Evolutionary conservation across 202 grass and related monocot genomes (phyloP).

Genomic region (Eragrostis tef): DNA sequence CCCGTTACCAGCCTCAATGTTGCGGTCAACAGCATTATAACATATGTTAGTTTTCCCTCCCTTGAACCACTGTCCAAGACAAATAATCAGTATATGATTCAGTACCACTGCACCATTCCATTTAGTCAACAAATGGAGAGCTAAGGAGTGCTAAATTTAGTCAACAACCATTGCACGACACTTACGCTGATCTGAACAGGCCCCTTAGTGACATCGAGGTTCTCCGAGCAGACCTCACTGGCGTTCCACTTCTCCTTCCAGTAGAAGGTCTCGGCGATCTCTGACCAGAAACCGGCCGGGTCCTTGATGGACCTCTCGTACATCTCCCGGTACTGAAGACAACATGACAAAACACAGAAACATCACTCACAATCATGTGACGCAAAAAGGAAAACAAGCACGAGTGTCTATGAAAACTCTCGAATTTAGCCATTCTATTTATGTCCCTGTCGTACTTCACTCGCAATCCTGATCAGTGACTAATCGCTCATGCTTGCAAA

Average conservation of each 20-base stretch:
- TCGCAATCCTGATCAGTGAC: conserved; percentile 26
- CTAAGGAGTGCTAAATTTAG: conserved; percentile 27
- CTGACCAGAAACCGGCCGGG: conserved; percentile 89
- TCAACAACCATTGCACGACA: conserved; percentile 5
- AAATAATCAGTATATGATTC: conserved; percentile 45
- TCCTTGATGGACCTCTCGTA: conserved; percentile 80
- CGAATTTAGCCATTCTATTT: conserved; percentile 1
- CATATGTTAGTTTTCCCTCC: conserved; percentile 85
- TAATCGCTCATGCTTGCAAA: not conserved
- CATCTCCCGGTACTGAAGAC: conserved; percentile 81
- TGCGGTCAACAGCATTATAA: conserved; percentile 91
- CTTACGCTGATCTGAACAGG: conserved; percentile 75
- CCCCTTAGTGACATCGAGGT: conserved; percentile 81
- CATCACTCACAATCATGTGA: conserved; percentile 26
- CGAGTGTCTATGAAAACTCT: not conserved
- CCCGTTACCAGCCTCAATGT: conserved; percentile 68
- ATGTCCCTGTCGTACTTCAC: conserved; percentile 47
- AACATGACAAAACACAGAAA: conserved; percentile 4
- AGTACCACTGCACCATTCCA: not conserved
- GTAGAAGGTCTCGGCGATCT: conserved; percentile 79
- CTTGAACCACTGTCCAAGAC: conserved; percentile 85
- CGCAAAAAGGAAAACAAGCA: conserved; percentile 1
- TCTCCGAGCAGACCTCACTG: conserved; percentile 71
- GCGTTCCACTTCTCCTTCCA: conserved; percentile 90
- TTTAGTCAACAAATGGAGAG: conserved; percentile 27